Percentiles rank a stretch among this genome's conserved stretches.
These are phyloP conservation scores for Termitomyces sp. DNA, from an alignment of 768 basidiomycete genomes.

Conservation along the genomic window DNA sequence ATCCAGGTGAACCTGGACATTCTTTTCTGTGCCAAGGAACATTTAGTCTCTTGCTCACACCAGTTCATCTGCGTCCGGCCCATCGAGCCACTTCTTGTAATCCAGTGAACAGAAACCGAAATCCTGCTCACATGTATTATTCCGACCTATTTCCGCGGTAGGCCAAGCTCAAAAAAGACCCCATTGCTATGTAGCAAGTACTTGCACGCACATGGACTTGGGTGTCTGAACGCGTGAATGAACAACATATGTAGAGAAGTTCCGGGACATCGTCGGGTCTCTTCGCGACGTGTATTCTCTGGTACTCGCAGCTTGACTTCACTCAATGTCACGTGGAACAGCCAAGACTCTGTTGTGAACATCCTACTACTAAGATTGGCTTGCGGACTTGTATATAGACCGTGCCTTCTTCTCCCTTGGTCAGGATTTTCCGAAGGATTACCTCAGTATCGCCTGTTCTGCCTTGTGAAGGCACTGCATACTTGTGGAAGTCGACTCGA, in stretches of 20 bases:
- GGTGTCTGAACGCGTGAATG: background rate
- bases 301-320: background rate
- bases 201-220: background rate
- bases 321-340: background rate
- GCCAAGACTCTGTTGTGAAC: background rate
- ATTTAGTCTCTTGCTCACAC: background rate
- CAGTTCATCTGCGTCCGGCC: background rate
- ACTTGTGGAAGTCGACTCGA: background rate
- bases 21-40: background rate
- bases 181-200: too few relatives aligned
- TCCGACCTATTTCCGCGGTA: slow-evolving; percentile 8
- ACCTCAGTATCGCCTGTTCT: background rate
- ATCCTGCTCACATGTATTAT: background rate
- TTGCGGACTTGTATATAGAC: background rate
- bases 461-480: background rate
- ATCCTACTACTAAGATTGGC: too few relatives aligned
- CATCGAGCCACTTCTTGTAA: background rate
- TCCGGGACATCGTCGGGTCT: slow-evolving; percentile 2
- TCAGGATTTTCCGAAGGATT: background rate
- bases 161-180: background rate
- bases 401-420: background rate
- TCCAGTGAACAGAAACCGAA: background rate
- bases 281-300: background rate
- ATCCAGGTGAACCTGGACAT: background rate
- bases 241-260: background rate